These are phyloP conservation scores for Taphrina wiesneri DNA, from an alignment of 1,139 yeast genomes.

Conservation along the genomic window DNA sequence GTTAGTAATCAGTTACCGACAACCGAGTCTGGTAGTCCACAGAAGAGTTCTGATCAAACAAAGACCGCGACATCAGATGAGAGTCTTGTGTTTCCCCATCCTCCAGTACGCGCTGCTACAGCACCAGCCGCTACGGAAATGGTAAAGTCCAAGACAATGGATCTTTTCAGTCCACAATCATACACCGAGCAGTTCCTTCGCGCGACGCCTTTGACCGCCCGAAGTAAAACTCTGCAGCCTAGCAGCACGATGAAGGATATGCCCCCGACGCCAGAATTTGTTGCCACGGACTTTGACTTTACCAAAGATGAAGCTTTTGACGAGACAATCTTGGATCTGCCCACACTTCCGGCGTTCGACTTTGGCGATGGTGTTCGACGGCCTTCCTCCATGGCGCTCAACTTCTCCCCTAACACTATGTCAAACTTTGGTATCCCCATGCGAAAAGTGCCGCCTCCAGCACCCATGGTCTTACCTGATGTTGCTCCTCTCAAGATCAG, in stretches of 20 bases:
- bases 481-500: constrained; percentile 14
- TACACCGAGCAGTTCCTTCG: constrained; percentile 24
- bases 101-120: constrained; percentile 5
- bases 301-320: constrained; percentile 22
- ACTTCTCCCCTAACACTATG: constrained; percentile 27
- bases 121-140: neutral
- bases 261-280: neutral
- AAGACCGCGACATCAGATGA: neutral
- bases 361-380: constrained; percentile 29
- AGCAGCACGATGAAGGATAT: constrained; percentile 1
- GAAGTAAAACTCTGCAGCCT: constrained; percentile 10
- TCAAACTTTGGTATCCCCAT: constrained; percentile 25
- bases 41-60: neutral
- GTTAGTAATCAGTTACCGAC: neutral
- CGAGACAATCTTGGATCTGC: constrained; percentile 15
- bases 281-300: constrained; percentile 15
- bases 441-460: constrained; percentile 18
- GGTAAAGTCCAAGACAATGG: constrained; percentile 18
- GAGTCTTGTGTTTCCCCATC: constrained; percentile 9
- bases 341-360: constrained; percentile 25
- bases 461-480: constrained; percentile 24
- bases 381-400: constrained; percentile 25
- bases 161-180: constrained; percentile 23
- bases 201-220: neutral
- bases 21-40: neutral